Percentiles rank a stretch among this genome's conserved stretches.
These are phyloP conservation scores for Acanthamoeba royreba DNA, from an alignment of 208 protist species.

Conservation along the genomic window DNA sequence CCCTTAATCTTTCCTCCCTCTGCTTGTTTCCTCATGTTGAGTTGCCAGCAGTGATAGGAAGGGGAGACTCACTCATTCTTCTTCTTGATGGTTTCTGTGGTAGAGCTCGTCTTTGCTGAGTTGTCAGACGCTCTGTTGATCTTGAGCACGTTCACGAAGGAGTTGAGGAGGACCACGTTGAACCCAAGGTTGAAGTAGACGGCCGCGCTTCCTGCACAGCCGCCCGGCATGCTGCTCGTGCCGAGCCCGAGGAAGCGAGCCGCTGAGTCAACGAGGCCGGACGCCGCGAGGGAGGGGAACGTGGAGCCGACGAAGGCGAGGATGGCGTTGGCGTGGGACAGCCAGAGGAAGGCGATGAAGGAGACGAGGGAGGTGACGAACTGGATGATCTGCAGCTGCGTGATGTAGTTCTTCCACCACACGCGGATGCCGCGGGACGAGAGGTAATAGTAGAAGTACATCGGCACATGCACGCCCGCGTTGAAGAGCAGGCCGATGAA, in stretches of 20 bases:
- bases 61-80: neutral
- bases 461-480: neutral
- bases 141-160: too few species aligned
- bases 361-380: too few species aligned
- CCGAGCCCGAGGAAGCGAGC: too few species aligned
- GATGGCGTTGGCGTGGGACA: neutral
- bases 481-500: neutral
- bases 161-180: too few species aligned
- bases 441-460: slow-evolving; percentile 18
- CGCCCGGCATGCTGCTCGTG: too few species aligned
- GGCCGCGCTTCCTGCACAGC: too few species aligned
- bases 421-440: neutral
- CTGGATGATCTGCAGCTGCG: neutral
- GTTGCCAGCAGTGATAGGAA: neutral
- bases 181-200: too few species aligned
- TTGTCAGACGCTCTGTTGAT: too few species aligned
- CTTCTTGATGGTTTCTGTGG: neutral
- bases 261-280: too few species aligned
- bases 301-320: neutral
- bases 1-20: neutral
- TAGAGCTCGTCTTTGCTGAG: neutral
- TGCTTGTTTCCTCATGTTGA: neutral
- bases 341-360: neutral
- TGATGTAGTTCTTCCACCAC: slow-evolving; percentile 33
- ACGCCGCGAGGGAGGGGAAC: too few species aligned